Base-by-base conservation (phyloP, 2,329 filamentous ascomycete species). In the Beauveria varroae region DNA sequence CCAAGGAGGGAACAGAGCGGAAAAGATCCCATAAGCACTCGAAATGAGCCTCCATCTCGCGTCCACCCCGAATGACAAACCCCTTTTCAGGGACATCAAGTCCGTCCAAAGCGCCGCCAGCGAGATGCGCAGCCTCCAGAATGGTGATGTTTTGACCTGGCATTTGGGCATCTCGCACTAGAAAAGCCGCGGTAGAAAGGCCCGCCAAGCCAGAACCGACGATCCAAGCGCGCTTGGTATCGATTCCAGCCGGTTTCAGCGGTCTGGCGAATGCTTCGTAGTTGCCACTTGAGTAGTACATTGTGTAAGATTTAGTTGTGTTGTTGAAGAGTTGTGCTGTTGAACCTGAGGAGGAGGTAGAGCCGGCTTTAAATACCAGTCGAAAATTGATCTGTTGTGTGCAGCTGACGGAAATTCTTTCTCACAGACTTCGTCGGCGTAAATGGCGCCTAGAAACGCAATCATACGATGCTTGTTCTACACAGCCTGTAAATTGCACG, bases 31-130 rank as follows among this genome's bases (percentile, higher is more conserved):
- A 67, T 26, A 67, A 63, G 40, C 65, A 67, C 34, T 66, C 65
- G 9, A 68, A 72, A 43, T 71, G 71, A 34, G 71, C 66, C 28
- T 68, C 67, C 56, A 72, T 71, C 58, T 71, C 66, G 16, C 69
- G 66, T 20, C 68, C 71, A 6, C 68, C 67, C 3, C 70, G 70
- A 50, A 69, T 72, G 55, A 73, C 66, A 59, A 74, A 74, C 0
- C 72, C 64, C 28, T 66, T 66, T 6, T 64, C 63, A 18, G 64
- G 55, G 12, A 65, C 57, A 34, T 57, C 43, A 20, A 63, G 55
- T 24, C 64, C 60, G 34, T 65, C 60, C 58, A 65, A 65, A 81
- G 75, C 14, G 74, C 64, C 4, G 20, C 44, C 44, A 16, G 44
- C 22, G 14, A 26, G 20, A 5, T 24, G 44, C 22, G 44, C 26